phyloP scores from a whole-genome alignment of 2,329 filamentous ascomycete species.

The Microdochium paspali region DNA sequence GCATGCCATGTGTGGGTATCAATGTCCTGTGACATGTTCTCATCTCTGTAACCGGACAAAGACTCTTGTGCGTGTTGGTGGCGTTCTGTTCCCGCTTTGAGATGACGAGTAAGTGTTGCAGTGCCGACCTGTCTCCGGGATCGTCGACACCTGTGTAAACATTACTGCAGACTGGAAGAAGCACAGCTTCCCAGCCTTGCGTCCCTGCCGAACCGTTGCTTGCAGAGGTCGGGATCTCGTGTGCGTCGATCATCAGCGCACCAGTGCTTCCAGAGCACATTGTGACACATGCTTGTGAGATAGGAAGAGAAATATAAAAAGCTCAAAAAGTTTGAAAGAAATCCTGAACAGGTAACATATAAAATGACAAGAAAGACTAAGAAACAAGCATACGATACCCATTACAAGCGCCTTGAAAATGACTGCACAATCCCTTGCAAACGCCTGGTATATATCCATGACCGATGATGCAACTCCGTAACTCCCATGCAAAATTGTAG shows the following conservation, averaged over 20 bases:
- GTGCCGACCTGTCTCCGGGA: not conserved
- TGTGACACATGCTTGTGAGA: not conserved
- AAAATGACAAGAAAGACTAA: conserved; percentile 7
- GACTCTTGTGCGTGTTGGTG: no score
- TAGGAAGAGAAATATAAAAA: not conserved
- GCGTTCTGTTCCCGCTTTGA: not conserved
- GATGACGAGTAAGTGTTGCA: not conserved
- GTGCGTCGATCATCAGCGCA: not conserved
- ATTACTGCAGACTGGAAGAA: not conserved
- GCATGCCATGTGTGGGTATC: no score
- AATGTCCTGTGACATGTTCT: no score
- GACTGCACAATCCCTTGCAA: conserved; percentile 1
- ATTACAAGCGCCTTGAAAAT: not conserved
- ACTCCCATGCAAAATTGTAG: not conserved
- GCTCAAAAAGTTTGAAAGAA: conserved; percentile 5
- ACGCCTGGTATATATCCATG: conserved; percentile 11
- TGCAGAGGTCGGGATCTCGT: not conserved
- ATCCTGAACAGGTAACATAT: conserved; percentile 10
- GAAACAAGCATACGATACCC: conserved; percentile 2
- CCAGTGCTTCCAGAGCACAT: not conserved
- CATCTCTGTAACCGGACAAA: no score
- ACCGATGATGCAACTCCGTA: conserved; percentile 4
- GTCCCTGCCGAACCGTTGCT: not conserved
- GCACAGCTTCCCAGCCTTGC: not conserved
- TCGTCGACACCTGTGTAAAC: not conserved